Base-by-base conservation (phyloP, 495 filamentous ascomycete species). In the Copromyces sp. region DNA sequence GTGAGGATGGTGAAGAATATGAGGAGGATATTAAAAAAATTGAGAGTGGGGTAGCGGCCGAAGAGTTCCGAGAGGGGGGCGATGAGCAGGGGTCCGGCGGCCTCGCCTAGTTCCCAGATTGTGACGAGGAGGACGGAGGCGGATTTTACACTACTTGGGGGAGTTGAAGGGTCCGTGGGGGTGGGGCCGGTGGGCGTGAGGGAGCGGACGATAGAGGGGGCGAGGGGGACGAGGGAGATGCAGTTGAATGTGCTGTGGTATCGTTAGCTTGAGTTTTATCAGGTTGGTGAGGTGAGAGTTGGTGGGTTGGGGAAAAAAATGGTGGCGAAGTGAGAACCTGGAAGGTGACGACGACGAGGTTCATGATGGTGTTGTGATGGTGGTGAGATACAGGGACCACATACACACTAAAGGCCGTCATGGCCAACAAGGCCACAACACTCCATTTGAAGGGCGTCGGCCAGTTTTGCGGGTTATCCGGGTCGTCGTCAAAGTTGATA, bases 91-190 rank as follows among this genome's bases (percentile, higher is more conserved):
- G 89, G 89, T 3, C 88, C 88, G 4, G 84, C 84, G 37, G 87
- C 88, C 72, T 86, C 85, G 71, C 86, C 86, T 3, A 87, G 81
- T 70, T 86, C 86, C 86, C 86, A 87, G 78, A 90, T 87, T 12
- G 87, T 89, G 24, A 90, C 87, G 45, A 90, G 82, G 24, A 89
- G 78, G 41, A 87, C 83, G 74, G 80, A 83, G 44, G 85, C 80
- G 0, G 84, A 83, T 65, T 83, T 84, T 5, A 59, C 20, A 3
- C 0, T 3, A 0, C 11, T 20, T 0, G 11, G 9, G 1, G 47
- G 47, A 75, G 78, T 77, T 6, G 81, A 76, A 69, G 75, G 75
- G 73, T 75, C 77, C 20, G 77, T 75, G 2, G 45, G 20, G 0
- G 45, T 2, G n/a, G n/a, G n/a, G n/a, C n/a, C n/a, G n/a, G 71